Percentiles rank a stretch among this genome's conserved stretches.
Conservation (phyloP, 768 basidiomycete genomes). For the Lentinula sp. region DNA sequence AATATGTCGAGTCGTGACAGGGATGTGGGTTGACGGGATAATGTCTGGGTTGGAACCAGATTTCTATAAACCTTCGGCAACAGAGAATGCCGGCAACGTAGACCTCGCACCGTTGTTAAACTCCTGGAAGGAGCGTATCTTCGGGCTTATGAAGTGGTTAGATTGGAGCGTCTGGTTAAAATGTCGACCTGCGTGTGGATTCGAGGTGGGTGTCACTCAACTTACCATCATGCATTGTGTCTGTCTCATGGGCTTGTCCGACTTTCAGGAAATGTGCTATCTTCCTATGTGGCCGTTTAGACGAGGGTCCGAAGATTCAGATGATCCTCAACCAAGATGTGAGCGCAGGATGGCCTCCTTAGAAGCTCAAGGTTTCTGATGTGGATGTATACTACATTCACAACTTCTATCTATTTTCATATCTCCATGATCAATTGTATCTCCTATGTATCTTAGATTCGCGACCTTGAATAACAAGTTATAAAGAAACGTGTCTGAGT, state of each 20-base stretch:
- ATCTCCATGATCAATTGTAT: too few species aligned
- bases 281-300: constrained; percentile 3
- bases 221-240: neutral
- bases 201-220: constrained; percentile 11
- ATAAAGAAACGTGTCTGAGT: too few species aligned
- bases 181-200: constrained; percentile 15
- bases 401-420: neutral
- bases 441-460: too few species aligned
- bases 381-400: neutral
- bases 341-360: neutral
- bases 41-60: constrained; percentile 11
- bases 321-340: constrained; percentile 3
- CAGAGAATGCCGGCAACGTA: neutral
- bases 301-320: neutral
- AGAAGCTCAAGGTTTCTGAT: neutral
- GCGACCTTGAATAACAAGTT: too few species aligned
- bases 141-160: constrained; percentile 14
- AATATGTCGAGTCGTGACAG: constrained; percentile 14
- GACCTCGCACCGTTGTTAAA: constrained; percentile 3
- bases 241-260: neutral
- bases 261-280: constrained; percentile 2
- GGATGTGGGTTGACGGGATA: constrained; percentile 16
- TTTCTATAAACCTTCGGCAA: neutral
- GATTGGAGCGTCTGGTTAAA: constrained; percentile 19
- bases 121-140: constrained; percentile 10